These are phyloP conservation scores for Copromyces sp. DNA, from an alignment of 495 filamentous ascomycete species.

Conservation along the genomic window DNA sequence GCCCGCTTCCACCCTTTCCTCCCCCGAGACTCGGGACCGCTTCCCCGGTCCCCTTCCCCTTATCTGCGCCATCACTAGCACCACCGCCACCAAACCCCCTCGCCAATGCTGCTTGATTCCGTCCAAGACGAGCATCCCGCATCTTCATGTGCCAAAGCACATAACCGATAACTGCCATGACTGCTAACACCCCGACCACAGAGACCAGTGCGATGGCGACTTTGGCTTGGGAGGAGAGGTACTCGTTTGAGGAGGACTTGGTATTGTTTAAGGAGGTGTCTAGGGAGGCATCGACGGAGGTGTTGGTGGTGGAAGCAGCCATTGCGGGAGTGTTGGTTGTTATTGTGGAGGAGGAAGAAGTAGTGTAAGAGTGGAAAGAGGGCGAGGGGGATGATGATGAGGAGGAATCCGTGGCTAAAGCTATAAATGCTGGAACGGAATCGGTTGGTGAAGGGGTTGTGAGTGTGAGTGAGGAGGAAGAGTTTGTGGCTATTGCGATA, in stretches of 20 bases:
- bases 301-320: background rate
- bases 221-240: background rate
- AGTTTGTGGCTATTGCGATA: too few species aligned
- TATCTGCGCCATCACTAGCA: background rate
- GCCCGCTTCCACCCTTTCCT: background rate
- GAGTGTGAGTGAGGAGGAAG: too few species aligned
- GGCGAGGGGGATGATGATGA: background rate
- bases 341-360: too few species aligned
- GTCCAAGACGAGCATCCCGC: background rate
- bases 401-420: background rate
- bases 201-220: background rate
- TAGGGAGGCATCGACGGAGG: background rate
- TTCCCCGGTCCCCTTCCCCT: background rate
- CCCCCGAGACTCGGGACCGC: too few species aligned
- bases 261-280: background rate
- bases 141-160: background rate
- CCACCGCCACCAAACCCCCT: background rate
- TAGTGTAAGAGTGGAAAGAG: too few species aligned
- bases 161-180: background rate
- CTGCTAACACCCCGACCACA: background rate
- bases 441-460: background rate
- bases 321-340: background rate
- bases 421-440: background rate
- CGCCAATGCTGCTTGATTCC: background rate
- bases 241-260: background rate